Evolutionary conservation across 78 protist species (phyloP), one percentile per base, ranked within the genome.

Genomic region (Anaeramoeba ignava): DNA sequence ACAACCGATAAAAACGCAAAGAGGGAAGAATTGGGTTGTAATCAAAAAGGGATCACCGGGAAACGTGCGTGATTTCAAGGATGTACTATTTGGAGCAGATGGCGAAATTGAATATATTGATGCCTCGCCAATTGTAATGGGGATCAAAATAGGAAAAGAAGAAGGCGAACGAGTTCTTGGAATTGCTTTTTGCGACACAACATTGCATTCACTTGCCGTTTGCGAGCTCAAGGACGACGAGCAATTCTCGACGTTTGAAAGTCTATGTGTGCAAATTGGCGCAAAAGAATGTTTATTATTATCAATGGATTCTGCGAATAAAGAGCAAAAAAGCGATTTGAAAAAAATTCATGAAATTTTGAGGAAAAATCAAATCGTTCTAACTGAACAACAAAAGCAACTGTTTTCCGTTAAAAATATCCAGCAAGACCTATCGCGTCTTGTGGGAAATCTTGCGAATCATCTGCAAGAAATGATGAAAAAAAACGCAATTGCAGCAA

Each of bases 31-130:
- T n/a, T n/a, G n/a, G n/a, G n/a, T n/a, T n/a, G n/a, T n/a, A n/a
- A n/a, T n/a, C n/a, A n/a, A n/a, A 33, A 68, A 81, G 85, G 89
- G 54, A 39, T 83, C 90, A 0, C 91, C 91, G 3, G 91, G 91
- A 54, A 87, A 89, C 33, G 27, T 87, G 34, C 81, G 84, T 39
- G 39, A 33, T 8, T 89, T 89, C 17, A 88, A 89, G 82, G 91
- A 89, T 17, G 33, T 38, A 27, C 33, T 86, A 36, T 84, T 86
- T 37, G n/a, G n/a, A n/a, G n/a, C n/a, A n/a, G n/a, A n/a, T n/a
- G n/a, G n/a, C n/a, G 34, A 2, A 2, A 37, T 31, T 39, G 1
- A 33, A n/a, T 68, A 0, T 1, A 41, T 37, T 17, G 31, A 80
- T 34, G 41, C 73, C 37, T 40, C 88, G 1, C 31, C 89, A 3